Conservation (phyloP, 2,329 filamentous ascomycete species). For the Cytospora piceae region DNA sequence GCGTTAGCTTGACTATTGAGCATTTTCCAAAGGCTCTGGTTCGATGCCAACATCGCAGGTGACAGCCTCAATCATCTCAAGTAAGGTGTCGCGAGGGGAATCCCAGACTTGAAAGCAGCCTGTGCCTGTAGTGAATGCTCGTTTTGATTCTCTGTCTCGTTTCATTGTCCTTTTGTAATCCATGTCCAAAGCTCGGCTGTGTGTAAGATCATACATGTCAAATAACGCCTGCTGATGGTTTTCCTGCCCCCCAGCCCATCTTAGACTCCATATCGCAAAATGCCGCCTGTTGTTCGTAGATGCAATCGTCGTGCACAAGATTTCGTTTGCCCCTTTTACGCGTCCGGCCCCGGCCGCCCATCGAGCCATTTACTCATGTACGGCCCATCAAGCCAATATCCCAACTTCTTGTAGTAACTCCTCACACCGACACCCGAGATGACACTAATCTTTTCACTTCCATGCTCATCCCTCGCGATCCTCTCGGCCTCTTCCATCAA, state of each 20-base stretch:
- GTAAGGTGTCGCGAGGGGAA: neutral
- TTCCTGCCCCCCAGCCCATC: neutral
- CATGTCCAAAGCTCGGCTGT: neutral
- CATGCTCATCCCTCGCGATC: slow-evolving; percentile 92
- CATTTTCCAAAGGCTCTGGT: neutral
- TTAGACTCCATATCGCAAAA: neutral
- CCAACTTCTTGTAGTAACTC: slow-evolving; percentile 91
- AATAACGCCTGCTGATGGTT: neutral
- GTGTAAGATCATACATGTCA: neutral
- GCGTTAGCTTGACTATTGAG: neutral
- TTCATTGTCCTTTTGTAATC: neutral
- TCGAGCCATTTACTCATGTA: slow-evolving; percentile 75
- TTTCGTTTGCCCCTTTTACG: neutral
- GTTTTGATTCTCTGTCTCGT: neutral
- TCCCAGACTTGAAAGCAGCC: neutral
- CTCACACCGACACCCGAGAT: slow-evolving; percentile 97
- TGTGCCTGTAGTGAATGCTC: neutral
- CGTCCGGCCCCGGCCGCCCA: slow-evolving; percentile 43
- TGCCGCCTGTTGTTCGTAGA: neutral
- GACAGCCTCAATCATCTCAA: neutral
- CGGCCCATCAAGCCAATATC: slow-evolving; percentile 90
- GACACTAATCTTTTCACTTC: slow-evolving; percentile 91
- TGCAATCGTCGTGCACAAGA: neutral
- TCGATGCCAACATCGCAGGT: neutral
- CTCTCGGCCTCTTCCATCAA: slow-evolving; percentile 98